Conservation (phyloP, 2,329 filamentous ascomycete species). For the Diaporthe vaccinii region DNA sequence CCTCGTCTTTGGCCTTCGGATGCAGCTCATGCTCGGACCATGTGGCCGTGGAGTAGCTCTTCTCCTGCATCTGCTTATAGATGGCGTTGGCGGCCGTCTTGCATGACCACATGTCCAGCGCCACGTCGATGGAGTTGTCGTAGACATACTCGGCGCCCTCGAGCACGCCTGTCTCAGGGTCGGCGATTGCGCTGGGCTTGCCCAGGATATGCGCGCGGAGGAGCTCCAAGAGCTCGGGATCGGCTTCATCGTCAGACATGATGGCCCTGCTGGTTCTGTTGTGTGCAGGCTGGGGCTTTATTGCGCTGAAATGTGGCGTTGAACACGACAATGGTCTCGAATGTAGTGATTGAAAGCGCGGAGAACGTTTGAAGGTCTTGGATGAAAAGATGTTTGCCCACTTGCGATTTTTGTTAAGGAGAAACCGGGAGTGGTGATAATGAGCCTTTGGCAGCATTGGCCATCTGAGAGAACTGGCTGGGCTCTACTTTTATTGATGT, state of each 20-base stretch:
- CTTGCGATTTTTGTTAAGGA: conserved; percentile 10
- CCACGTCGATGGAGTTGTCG: conserved; percentile 93
- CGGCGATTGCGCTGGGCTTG: conserved; percentile 65
- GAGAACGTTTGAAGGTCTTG: neutral
- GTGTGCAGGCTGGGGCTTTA: neutral
- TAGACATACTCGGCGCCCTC: conserved; percentile 87
- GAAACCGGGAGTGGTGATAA: conserved; percentile 21
- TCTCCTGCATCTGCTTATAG: conserved; percentile 84
- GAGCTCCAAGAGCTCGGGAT: conserved; percentile 88
- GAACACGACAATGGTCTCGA: neutral
- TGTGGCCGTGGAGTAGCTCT: conserved; percentile 83
- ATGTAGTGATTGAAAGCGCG: neutral
- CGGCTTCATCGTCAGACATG: conserved; percentile 94
- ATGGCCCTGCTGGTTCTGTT: conserved; percentile 59
- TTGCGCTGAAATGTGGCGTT: neutral
- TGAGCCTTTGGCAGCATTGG: conserved; percentile 29
- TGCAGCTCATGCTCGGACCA: conserved; percentile 94
- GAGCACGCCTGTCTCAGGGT: conserved; percentile 85
- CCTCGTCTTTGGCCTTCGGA: conserved; percentile 84
- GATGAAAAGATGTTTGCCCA: conserved; percentile 25
- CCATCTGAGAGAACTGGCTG: neutral
- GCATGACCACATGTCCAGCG: conserved; percentile 84
- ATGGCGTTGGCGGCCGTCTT: conserved; percentile 87
- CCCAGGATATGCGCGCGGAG: conserved; percentile 83
- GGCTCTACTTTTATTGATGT: neutral